Base-by-base conservation (phyloP, 2,329 filamentous ascomycete genomes). In the Fusarium sp. region DNA sequence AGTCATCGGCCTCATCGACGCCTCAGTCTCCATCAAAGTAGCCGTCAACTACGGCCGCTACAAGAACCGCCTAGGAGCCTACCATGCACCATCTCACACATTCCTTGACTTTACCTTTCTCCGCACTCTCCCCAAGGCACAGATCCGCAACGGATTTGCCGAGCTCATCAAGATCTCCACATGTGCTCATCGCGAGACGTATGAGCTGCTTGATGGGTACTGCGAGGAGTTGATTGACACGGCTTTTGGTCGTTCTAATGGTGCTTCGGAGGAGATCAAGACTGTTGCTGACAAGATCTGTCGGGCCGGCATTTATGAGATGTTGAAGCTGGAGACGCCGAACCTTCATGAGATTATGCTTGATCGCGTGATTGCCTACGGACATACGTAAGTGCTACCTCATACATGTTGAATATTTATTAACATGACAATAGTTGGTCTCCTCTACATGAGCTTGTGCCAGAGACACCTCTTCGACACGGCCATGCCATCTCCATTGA, bases 111-210 rank as follows among this genome's bases (percentile, higher is more conserved):
- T 94, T 80, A 89, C 87, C 18, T 94, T 94, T 82, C 84, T 94
- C n/a, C 89, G 90, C 54, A 92, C 90, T 1, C 84, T 94, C 0
- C 92, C 92, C 0, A 86, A 86, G 11, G 89, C 90, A 3, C 92
- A 94, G 81, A 91, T 94, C 78, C 87, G 92, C 66, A 94, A 94
- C 70, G 92, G 92, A 0, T 94, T 94, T 73, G 92, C 92, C 22
- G 92, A 94, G 84, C 81, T 94, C 74, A 93, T 94, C 85, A 94
- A 94, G 84, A 94, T 94, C 74, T 92, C 91, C 0, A 92, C 91
- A 2, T 94, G 92, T 78, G 90, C 91, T 16, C 91, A 94, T 79
- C 83, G 89, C 24, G 83, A 87, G 20, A 93, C 92, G 0, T 93
- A 93, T 78, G 86, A 93, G 69, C 81, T 93, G 52, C 86, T 94